Conservation (phyloP, 2,329 filamentous ascomycete species). For the Drechslerella dactyloides region DNA sequence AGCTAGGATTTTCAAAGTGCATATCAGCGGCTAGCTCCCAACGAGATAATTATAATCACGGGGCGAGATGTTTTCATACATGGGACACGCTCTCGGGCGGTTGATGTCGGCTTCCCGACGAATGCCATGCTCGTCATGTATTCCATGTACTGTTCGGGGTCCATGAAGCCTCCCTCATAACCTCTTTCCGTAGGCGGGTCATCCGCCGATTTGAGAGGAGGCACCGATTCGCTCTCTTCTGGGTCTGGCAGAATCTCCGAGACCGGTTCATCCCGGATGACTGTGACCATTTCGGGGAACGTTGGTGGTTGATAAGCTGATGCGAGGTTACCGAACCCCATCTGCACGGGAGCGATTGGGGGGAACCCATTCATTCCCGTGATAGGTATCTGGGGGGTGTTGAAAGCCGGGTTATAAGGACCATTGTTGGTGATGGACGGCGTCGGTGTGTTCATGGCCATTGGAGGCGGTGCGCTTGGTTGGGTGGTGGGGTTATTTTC, state of each 20-base stretch:
- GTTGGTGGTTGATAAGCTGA: not conserved
- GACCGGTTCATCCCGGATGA: constrained; percentile 7
- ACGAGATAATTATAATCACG: not conserved
- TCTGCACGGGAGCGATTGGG: not conserved
- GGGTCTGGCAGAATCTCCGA: not conserved
- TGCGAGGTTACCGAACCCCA: not conserved
- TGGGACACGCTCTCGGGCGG: constrained; percentile 5
- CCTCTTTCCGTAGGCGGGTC: constrained; percentile 7
- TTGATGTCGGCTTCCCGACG: constrained; percentile 20
- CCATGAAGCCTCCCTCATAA: constrained; percentile 9
- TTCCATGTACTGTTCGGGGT: constrained; percentile 2
- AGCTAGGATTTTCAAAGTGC: constrained; percentile 4
- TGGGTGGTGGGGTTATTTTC: no score
- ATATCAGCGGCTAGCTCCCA: not conserved
- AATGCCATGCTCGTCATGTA: constrained; percentile 20
- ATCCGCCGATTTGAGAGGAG: not conserved
- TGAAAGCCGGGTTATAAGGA: not conserved
- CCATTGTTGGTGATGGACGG: not conserved
- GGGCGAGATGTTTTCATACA: constrained; percentile 8
- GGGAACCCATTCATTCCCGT: not conserved
- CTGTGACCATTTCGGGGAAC: not conserved
- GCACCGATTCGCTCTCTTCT: not conserved
- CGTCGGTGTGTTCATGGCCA: not conserved
- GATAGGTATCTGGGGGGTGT: not conserved
- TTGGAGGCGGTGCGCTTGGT: no score